A percentile compares a stretch with the other conserved stretches of the same genome.
phyloP scores from a whole-genome alignment of 2,329 filamentous ascomycete species.

The Epichloe coenophiala region DNA sequence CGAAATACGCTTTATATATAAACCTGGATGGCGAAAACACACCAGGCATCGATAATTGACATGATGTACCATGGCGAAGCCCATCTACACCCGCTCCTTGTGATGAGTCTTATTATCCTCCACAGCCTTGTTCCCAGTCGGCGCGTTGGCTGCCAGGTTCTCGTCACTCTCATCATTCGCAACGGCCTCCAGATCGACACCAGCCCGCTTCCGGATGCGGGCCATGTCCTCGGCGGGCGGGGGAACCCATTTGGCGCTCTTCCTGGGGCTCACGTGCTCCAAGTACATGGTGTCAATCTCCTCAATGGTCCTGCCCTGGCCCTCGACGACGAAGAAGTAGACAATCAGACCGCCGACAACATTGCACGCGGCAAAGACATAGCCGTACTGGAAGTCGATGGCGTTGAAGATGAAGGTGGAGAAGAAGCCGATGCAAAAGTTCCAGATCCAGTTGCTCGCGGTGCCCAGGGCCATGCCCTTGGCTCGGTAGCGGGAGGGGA shows the following conservation, averaged over 20 bases:
- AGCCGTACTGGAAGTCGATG: slow-evolving; percentile 36
- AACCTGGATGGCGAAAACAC: not conserved
- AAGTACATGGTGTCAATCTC: slow-evolving; percentile 42
- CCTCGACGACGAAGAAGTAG: slow-evolving; percentile 44
- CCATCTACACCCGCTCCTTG: not conserved
- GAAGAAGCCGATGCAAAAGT: slow-evolving; percentile 26
- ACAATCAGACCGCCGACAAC: slow-evolving; percentile 35
- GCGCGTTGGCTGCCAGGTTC: not conserved
- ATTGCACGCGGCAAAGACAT: slow-evolving; percentile 40
- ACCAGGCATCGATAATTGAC: not conserved
- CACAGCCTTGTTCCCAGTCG: not conserved
- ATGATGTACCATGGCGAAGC: not conserved
- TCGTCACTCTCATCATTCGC: slow-evolving; percentile 2
- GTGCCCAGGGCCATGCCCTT: slow-evolving; percentile 41
- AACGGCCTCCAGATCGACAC: slow-evolving; percentile 21
- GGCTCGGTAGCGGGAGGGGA: slow-evolving; percentile 33
- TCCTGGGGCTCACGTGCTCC: slow-evolving; percentile 47
- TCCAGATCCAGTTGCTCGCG: slow-evolving; percentile 29
- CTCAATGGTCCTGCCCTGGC: slow-evolving; percentile 39
- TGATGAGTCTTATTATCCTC: not conserved
- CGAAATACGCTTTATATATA: not conserved
- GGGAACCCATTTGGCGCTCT: slow-evolving; percentile 42
- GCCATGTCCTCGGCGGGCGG: slow-evolving; percentile 30
- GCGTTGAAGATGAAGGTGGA: slow-evolving; percentile 24
- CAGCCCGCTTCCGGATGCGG: slow-evolving; percentile 26